These are phyloP conservation scores for Pichia scutulata DNA, from an alignment of 805 yeast species.

Conservation along the genomic window DNA sequence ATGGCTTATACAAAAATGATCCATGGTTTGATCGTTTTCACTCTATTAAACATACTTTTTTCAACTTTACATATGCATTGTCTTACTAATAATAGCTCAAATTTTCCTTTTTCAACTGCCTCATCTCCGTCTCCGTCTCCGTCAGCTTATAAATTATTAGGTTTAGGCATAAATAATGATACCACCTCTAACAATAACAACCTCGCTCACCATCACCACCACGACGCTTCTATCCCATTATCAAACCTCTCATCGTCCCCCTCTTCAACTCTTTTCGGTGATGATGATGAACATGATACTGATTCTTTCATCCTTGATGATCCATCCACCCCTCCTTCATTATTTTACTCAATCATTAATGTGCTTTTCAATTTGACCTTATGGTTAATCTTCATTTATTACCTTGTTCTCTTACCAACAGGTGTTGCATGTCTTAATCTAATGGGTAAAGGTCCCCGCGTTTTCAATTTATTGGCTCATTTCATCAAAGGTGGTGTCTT, in stretches of 20 bases:
- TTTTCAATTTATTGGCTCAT: conserved; percentile 86
- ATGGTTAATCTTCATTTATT: conserved; percentile 56
- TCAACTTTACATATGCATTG: conserved; percentile 36
- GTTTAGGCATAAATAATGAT: background rate
- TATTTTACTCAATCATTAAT: conserved; percentile 25
- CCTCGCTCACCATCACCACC: no score
- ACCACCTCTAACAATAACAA: no score
- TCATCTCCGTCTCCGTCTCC: conserved; percentile 7
- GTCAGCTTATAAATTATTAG: conserved; percentile 8
- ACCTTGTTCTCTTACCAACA: conserved; percentile 45
- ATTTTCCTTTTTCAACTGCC: background rate
- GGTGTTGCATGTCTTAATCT: conserved; percentile 60
- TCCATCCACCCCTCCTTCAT: background rate
- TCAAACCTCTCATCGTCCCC: conserved; percentile 25
- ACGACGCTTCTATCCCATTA: conserved; percentile 19
- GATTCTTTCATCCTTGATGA: conserved; percentile 23
- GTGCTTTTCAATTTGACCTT: conserved; percentile 45
- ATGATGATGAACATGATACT: conserved; percentile 5
- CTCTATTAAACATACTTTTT: conserved; percentile 45
- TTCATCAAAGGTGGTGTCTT: conserved; percentile 95
- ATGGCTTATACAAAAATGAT: conserved; percentile 68
- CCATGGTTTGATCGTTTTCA: conserved; percentile 46
- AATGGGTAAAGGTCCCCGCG: conserved; percentile 57
- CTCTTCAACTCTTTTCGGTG: conserved; percentile 30
- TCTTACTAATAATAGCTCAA: background rate